Base-by-base conservation (phyloP, 2,329 filamentous ascomycete species). In the Phoma sp. region DNA sequence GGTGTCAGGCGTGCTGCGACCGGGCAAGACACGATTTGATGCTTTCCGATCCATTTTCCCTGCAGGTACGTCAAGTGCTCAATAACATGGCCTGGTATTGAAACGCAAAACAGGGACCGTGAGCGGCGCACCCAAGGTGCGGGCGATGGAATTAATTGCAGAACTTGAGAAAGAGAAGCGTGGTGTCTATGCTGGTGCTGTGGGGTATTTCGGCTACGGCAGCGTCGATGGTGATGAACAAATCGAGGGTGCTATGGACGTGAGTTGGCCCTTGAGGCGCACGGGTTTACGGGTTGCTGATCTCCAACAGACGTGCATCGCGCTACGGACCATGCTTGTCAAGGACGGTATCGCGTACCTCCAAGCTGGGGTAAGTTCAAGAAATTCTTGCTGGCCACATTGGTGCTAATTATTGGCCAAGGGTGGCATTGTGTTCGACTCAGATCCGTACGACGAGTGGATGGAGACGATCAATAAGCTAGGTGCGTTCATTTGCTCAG, bases 401-500 rank as follows among this genome's bases (percentile, higher is more conserved):
- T 29, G 20, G 30, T 45, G 23, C 67, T 70, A 54, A 70, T 56
- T 37, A 62, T 57, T 62, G 59, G 57, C 50, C 23, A 56, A 71
- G 68, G 69, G 70, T 47, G 71, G 71, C 29, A 74, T 74, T 47
- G 72, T 74, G 2, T 74, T 72, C 59, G 95, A 98, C 76, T 96
- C 91, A 33, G 93, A 96, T 71, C 89, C 84, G 28, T 89, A 90
- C 67, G 91, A 97, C 61, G 95, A 98, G 76, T 97, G 93, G 82
- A 85, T 93, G 76, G 92, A 98, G 84, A 97, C 96, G 61, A 91
- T 95, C 79, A 98, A 99, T 81, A 99, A 99, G 83, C 81, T 96
- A 40, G 87, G 90, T 73, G 62, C 37, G 68, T 60, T 64, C 48
- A 52, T 36, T 50, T 54, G 38, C n/a, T 47, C 26, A 21, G 25